Evolutionary conservation across 805 yeast genomes (phyloP).

Genomic region (Kodamaea sagamina): DNA sequence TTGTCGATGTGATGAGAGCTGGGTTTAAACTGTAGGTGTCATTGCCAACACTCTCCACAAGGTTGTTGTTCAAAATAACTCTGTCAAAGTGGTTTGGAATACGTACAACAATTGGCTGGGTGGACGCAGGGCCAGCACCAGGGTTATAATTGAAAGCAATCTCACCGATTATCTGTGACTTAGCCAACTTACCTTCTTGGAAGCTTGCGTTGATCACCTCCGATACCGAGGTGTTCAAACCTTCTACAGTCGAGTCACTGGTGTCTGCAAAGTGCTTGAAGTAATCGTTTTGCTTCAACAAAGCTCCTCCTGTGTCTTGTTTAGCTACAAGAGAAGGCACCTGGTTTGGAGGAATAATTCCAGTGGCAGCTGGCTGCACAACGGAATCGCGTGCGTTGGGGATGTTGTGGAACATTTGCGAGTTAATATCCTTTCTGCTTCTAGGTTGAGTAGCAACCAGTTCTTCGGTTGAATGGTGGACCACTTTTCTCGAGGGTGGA

Average conservation of each 20-base stretch:
- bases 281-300: constrained; percentile 52
- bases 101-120: constrained; percentile 35
- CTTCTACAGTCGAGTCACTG: constrained; percentile 31
- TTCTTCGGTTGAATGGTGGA: constrained; percentile 27
- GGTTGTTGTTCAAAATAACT: constrained; percentile 42
- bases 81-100: constrained; percentile 53
- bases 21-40: constrained; percentile 48
- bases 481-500: constrained; percentile 58
- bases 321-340: neutral
- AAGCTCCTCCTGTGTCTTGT: constrained; percentile 44
- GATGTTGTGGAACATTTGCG: constrained; percentile 49
- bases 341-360: constrained; percentile 4
- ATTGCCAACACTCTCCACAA: constrained; percentile 29
- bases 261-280: constrained; percentile 34
- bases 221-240: constrained; percentile 81
- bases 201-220: constrained; percentile 78
- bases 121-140: constrained; percentile 17
- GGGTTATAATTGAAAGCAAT: constrained; percentile 71
- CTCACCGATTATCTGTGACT: constrained; percentile 78
- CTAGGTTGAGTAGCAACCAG: constrained; percentile 24
- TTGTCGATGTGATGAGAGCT: constrained; percentile 55
- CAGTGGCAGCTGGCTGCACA: constrained; percentile 17
- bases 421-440: constrained; percentile 45
- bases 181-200: constrained; percentile 61
- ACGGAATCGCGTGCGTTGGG: constrained; percentile 41